Evolutionary conservation across 306 rosid species (phyloP).

Genomic region (Prunus fruticosa): DNA sequence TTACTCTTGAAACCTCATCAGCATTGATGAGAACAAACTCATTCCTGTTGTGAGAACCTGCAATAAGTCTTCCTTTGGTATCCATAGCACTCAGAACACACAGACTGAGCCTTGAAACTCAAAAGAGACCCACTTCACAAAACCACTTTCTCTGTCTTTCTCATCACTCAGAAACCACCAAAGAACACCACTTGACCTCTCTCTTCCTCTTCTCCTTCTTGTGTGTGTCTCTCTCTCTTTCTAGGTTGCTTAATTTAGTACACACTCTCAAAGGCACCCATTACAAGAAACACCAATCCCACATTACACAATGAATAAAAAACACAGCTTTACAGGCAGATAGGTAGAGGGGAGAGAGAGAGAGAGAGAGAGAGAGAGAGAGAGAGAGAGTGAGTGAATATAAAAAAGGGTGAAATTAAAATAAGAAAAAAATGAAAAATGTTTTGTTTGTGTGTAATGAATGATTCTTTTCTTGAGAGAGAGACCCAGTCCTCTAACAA

Average conservation of each 20-base stretch:
- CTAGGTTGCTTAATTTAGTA: not conserved
- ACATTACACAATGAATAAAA: slow-evolving; percentile 6
- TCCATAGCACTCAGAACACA: slow-evolving; percentile 42
- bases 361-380: not conserved
- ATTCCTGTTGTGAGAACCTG: slow-evolving; percentile 79
- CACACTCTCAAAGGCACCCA: slow-evolving; percentile 23
- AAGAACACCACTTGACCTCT: slow-evolving; percentile 27
- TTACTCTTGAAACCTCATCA: slow-evolving; percentile 69
- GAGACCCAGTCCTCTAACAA: too few relatives aligned
- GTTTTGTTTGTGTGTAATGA: too few relatives aligned
- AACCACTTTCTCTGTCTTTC: slow-evolving; percentile 13
- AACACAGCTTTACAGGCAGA: not conserved
- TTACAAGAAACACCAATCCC: slow-evolving; percentile 35
- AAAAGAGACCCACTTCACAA: slow-evolving; percentile 29
- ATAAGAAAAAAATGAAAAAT: too few relatives aligned
- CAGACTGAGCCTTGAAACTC: slow-evolving; percentile 29
- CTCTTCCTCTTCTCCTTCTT: not conserved
- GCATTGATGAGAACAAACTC: slow-evolving; percentile 84
- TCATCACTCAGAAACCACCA: slow-evolving; percentile 18
- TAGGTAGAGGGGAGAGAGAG: slow-evolving; percentile 13
- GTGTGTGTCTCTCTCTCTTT: not conserved
- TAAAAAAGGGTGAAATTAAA: too few relatives aligned
- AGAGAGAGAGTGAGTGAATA: too few relatives aligned
- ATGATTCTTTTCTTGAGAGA: too few relatives aligned
- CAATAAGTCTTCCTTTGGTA: slow-evolving; percentile 61